phyloP scores from a whole-genome alignment of 768 basidiomycete genomes.

The Auricularia sp. region DNA sequence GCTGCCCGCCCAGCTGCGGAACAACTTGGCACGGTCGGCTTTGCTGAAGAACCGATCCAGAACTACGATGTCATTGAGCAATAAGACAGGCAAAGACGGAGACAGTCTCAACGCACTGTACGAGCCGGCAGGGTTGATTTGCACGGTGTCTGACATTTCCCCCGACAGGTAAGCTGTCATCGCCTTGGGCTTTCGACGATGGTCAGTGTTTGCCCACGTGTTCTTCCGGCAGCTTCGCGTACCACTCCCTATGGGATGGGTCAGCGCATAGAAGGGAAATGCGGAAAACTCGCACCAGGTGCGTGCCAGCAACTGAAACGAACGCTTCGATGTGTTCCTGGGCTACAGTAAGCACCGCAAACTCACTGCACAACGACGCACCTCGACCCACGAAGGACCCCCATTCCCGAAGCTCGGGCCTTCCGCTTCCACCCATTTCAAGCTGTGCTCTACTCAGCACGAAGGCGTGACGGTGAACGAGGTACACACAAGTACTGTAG shows the following conservation, averaged over 20 bases:
- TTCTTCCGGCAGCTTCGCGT: conserved; percentile 17
- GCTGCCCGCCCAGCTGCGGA: conserved; percentile 91
- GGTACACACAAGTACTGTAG: conserved; percentile 73
- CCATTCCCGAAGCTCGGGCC: conserved; percentile 54
- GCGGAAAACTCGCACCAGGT: conserved; percentile 45
- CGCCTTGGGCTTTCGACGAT: conserved; percentile 64
- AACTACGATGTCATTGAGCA: conserved; percentile 31
- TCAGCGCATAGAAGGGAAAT: conserved; percentile 5
- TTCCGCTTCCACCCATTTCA: conserved; percentile 95
- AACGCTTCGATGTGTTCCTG: conserved; percentile 80
- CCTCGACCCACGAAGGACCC: conserved; percentile 87
- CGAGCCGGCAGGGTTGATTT: conserved; percentile 71
- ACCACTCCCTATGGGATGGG: conserved; percentile 55
- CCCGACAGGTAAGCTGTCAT: conserved; percentile 93
- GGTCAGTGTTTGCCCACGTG: conserved; percentile 1
- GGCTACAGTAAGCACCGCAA: conserved; percentile 4
- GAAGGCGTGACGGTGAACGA: not conserved
- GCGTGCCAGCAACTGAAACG: conserved; percentile 77
- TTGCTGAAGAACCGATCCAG: conserved; percentile 85
- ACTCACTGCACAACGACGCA: conserved; percentile 19
- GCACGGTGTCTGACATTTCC: conserved; percentile 90
- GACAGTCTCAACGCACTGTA: conserved; percentile 42
- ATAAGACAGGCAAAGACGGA: not conserved
- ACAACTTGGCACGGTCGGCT: conserved; percentile 78
- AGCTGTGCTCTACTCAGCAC: conserved; percentile 31